Evolutionary conservation across 331 rosid genomes (phyloP), one percentile per base, ranked within the genome.

Genomic region (Telfairia occidentalis): DNA sequence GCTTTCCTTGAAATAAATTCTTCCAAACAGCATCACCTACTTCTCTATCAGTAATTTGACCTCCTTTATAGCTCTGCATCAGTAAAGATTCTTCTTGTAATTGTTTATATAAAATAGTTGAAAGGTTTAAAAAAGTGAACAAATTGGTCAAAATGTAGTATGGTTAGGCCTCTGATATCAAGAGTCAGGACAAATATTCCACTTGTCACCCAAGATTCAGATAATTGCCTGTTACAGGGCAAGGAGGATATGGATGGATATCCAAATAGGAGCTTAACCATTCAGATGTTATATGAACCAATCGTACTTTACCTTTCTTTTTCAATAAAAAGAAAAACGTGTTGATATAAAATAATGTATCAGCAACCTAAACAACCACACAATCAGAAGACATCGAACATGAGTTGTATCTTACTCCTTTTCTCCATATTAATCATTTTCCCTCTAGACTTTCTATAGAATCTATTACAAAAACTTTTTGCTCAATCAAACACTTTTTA

Each of bases 41-140:
- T 79, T 86, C 84, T 64, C 34, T 84, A 72, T 85, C 87, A 4
- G 88, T 79, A 61, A 92, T 67, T 78, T 71, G 83, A 83, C 96
- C 92, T 79, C 83, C 72, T 80, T 78, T 81, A 82, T 85, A 82
- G 79, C 60, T 89, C 98, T 92, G 90, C 78, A 58, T 54, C 78
- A 79, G 46, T 28, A 59, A 60, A 5, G 46, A 58, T 82, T 77
- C 65, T 55, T 64, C 72, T 49, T 71, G 63, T 59, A 73, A 55
- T 23, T 29, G 8, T 53, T 77, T 40, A 48, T 37, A 52, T 30
- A 11, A 64, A 63, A 35, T 6, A 73, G 52, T 24, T 29, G 59
- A 46, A 70, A 71, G 28, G 45, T 49, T n/a, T 4, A 30, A 48
- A 50, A 5, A 50, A 50, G 57, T 2, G 26, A 50, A 3, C 57